These are phyloP conservation scores for Metschnikowia matae DNA, from an alignment of 805 yeast species.

Conservation along the genomic window DNA sequence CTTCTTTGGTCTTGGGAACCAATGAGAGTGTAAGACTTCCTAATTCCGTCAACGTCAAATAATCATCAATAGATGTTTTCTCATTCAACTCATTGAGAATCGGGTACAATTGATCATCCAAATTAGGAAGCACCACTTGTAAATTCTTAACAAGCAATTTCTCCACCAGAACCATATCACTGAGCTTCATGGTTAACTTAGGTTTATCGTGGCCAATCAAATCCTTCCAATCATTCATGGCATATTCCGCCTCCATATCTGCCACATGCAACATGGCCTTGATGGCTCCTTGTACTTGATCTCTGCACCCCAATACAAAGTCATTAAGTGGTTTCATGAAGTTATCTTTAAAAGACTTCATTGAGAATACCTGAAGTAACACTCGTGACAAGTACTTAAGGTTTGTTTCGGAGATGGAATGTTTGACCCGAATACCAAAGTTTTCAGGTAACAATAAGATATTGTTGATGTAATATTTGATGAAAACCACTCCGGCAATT, in stretches of 20 bases:
- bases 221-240: conserved; percentile 65
- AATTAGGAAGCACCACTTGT: conserved; percentile 43
- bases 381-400: conserved; percentile 54
- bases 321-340: conserved; percentile 80
- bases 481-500: conserved; percentile 62
- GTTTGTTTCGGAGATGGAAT: conserved; percentile 42
- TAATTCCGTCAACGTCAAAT: conserved; percentile 47
- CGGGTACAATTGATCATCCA: conserved; percentile 53
- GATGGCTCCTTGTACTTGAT: conserved; percentile 43
- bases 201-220: conserved; percentile 49
- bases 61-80: conserved; percentile 36
- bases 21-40: conserved; percentile 53
- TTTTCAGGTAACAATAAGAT: conserved; percentile 51
- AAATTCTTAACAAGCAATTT: conserved; percentile 39
- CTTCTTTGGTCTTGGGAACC: conserved; percentile 48
- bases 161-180: conserved; percentile 46
- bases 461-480: conserved; percentile 46
- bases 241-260: conserved; percentile 56
- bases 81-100: conserved; percentile 40
- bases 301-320: conserved; percentile 51
- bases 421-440: conserved; percentile 46
- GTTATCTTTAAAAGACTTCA: conserved; percentile 67
- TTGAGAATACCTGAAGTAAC: conserved; percentile 59
- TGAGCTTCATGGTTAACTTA: conserved; percentile 37
- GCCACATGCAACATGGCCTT: conserved; percentile 48